Base-by-base conservation (phyloP, 2,329 filamentous ascomycete genomes). In the Calonectria pseudoreteaudii region DNA sequence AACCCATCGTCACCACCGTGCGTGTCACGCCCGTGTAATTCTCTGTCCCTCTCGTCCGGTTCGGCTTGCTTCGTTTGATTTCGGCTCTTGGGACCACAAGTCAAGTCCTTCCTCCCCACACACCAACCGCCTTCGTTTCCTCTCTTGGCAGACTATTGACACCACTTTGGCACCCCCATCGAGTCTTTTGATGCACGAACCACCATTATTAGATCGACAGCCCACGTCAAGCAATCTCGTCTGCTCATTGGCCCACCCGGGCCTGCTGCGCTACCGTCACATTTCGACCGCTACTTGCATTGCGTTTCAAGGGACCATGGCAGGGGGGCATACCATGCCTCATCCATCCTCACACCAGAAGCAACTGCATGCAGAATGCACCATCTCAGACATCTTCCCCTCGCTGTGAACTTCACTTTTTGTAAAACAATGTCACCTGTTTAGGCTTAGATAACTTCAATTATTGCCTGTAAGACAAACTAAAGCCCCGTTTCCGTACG, bases 171-270 rank as follows among this genome's bases (percentile, higher is more conserved):
- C 60, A 34, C 49, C 30, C 60, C 38, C 44, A 67, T 44, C 47
- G 52, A 62, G 64, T 38, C 34, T 23, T 50, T 36, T 50, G 36
- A 34, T 34, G 60, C 60, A 49, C 41, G 60, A 65, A 72, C 67
- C 56, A 73, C 56, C n/a, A 47, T 18, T 18, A 74, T 70, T 74
- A 68, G 56, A 75, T 78, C 73, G 68, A 70, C 67, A 68, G 67
- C 72, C 74, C 75, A 80, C 76, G 78, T 77, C 78, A 44, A 65
- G 31, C 56, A 69, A 58, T 30, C 52, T 56, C 47, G 31, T 20
- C 53, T 34, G 20, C 41, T 53, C 50, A 79, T 80, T 79, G 78
- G 78, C 38, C 56, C 62, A 53, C 41, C 13, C 20, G 34, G 8
- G 14, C 44, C 38, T 34, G 44, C 66, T 36, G 67, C 50, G 60